Evolutionary conservation across 2,329 filamentous ascomycete species (phyloP).

Genomic region (Pseudophaeomoniella oleicola): DNA sequence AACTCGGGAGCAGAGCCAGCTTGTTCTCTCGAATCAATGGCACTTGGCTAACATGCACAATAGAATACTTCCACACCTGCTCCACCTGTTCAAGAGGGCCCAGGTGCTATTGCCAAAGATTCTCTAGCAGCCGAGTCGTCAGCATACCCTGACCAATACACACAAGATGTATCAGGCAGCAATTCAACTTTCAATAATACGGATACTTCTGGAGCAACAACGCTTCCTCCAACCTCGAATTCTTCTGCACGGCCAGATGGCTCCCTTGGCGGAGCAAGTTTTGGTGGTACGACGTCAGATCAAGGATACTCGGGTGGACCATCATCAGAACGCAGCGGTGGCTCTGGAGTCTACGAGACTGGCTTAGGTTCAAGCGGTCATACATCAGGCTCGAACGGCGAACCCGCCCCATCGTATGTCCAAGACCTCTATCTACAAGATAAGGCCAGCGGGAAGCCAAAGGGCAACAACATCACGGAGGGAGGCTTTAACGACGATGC

Average conservation of each 20-base stretch:
- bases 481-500: slow-evolving; percentile 27
- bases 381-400: slow-evolving; percentile 3
- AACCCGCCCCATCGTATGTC: slow-evolving; percentile 13
- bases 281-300: slow-evolving; percentile 20
- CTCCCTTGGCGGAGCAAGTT: slow-evolving; percentile 16
- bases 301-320: slow-evolving; percentile 21
- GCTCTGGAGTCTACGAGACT: background rate
- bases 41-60: too few relatives aligned
- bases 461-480: slow-evolving; percentile 37
- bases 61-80: slow-evolving; percentile 32
- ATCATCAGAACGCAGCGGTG: slow-evolving; percentile 4
- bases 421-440: slow-evolving; percentile 9
- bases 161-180: slow-evolving; percentile 36
- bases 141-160: slow-evolving; percentile 45
- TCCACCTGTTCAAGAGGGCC: slow-evolving; percentile 42
- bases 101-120: slow-evolving; percentile 50
- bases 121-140: slow-evolving; percentile 66
- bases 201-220: slow-evolving; percentile 37
- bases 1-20: too few relatives aligned
- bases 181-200: slow-evolving; percentile 42
- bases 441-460: slow-evolving; percentile 25
- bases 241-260: slow-evolving; percentile 31
- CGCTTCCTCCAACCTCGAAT: slow-evolving; percentile 32
- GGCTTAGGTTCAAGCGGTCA: background rate
- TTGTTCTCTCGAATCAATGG: too few relatives aligned